These are phyloP conservation scores for Groenewaldozyma sp. DNA, from an alignment of 1,139 yeast species.

Conservation along the genomic window DNA sequence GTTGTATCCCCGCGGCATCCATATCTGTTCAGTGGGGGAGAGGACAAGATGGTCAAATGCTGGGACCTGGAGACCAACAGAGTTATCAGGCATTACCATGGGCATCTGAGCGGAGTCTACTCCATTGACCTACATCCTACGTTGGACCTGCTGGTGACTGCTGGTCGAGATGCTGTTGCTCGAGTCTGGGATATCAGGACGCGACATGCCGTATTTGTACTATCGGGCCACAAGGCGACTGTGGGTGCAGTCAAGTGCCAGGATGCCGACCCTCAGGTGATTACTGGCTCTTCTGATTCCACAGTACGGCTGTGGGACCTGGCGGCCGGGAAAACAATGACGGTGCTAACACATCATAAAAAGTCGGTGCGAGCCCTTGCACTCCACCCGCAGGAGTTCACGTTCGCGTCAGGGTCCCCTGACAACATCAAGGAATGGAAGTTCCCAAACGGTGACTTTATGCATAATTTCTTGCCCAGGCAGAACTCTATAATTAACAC, in stretches of 20 bases:
- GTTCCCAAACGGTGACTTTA: constrained; percentile 65
- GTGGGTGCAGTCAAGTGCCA: constrained; percentile 62
- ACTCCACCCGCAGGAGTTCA: constrained; percentile 60
- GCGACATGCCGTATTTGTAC: constrained; percentile 60
- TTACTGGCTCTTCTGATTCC: constrained; percentile 76
- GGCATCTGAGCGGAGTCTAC: constrained; percentile 87
- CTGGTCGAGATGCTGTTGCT: constrained; percentile 81
- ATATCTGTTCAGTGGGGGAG: constrained; percentile 84
- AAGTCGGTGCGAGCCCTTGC: constrained; percentile 70
- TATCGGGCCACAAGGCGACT: constrained; percentile 75
- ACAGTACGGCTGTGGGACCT: constrained; percentile 87
- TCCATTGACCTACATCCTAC: constrained; percentile 81
- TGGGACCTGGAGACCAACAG: constrained; percentile 92
- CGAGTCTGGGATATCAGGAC: constrained; percentile 93
- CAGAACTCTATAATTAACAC: constrained; percentile 57
- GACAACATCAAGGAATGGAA: constrained; percentile 81
- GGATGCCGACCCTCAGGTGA: constrained; percentile 72
- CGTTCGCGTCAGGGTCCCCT: constrained; percentile 73
- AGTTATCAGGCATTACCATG: constrained; percentile 81
- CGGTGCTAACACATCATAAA: constrained; percentile 72
- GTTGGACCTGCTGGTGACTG: constrained; percentile 75
- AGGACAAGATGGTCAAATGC: constrained; percentile 89
- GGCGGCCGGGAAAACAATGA: constrained; percentile 51
- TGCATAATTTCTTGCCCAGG: constrained; percentile 44
- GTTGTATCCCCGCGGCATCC: constrained; percentile 70